A percentile compares a stretch with the other conserved stretches of the same genome.
Conservation (phyloP, 208 protist genomes). For the Eutreptiella sp. region DNA sequence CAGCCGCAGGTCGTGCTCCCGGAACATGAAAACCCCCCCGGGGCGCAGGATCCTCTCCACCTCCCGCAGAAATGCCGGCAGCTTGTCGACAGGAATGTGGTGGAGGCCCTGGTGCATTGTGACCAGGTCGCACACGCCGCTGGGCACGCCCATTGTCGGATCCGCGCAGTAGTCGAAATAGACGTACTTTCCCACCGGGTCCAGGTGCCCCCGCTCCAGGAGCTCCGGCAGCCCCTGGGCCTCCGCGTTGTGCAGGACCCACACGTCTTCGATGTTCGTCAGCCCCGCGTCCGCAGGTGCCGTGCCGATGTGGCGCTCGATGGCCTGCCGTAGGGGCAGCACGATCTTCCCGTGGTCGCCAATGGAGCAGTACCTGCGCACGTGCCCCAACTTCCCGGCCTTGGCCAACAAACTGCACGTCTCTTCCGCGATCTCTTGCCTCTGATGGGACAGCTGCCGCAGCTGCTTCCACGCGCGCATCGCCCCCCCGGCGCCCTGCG, state of each 20-base stretch:
- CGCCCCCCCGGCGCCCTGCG: neutral
- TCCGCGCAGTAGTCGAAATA: slow-evolving; percentile 32
- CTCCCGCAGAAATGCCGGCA: slow-evolving; percentile 30
- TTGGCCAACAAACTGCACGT: slow-evolving; percentile 18
- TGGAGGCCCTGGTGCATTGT: slow-evolving; percentile 45
- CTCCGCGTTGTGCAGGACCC: slow-evolving; percentile 28
- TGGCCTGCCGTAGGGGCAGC: slow-evolving; percentile 1
- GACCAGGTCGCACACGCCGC: slow-evolving; percentile 32
- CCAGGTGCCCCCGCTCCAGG: slow-evolving; percentile 33
- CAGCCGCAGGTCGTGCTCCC: slow-evolving; percentile 42
- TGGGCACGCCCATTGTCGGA: neutral
- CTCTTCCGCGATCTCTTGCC: slow-evolving; percentile 33
- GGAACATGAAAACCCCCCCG: slow-evolving; percentile 43
- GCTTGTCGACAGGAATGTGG: slow-evolving; percentile 33
- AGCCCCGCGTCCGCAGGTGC: neutral
- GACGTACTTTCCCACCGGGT: slow-evolving; percentile 28
- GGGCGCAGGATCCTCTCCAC: slow-evolving; percentile 38
- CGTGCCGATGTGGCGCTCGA: neutral
- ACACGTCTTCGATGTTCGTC: slow-evolving; percentile 14
- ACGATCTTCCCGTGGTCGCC: slow-evolving; percentile 43
- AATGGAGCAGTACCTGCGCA: slow-evolving; percentile 35
- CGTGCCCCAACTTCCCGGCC: slow-evolving; percentile 24
- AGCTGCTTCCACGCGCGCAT: slow-evolving; percentile 10
- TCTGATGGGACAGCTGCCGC: slow-evolving; percentile 33
- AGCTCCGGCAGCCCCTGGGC: slow-evolving; percentile 17